Base-by-base conservation (phyloP, 306 rosid species). In the Prunus davidiana region DNA sequence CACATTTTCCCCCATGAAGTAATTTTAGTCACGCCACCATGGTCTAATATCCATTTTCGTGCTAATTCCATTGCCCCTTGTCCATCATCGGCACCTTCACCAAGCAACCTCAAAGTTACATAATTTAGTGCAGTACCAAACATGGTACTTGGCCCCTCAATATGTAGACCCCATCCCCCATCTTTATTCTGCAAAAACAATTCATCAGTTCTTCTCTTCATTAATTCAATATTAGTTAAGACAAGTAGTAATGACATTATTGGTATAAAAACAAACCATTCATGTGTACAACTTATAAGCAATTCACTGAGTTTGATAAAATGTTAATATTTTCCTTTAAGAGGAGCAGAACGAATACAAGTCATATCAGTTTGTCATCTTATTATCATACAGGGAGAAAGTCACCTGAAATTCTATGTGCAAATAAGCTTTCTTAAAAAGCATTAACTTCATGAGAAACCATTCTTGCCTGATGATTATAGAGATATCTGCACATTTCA, bases 121-220 rank as follows among this genome's bases (percentile, higher is more conserved):
- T 81, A 76, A 71, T 55, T 76, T 51, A 76, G 68, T 52, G 60
- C 78, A 71, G 81, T 62, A 28, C 84, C 84, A 19, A 81, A 81
- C 84, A 81, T 76, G 63, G 84, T 81, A 79, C 84, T 81, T 56
- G 84, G 84, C 46, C 81, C 84, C 20, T 81, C 84, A 65, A 81
- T 81, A 76, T 81, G 84, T 25, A 81, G 79, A 81, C 85, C 85
- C 85, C 85, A 82, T 28, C 82, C 85, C 52, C 85, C 85, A 68
- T 82, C 85, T 78, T 63, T 47, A 78, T 82, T 82, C 85, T 82
- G 82, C 69, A 67, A 5, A 60, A 38, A 55, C 55, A 27, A 64
- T 24, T 28, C 34, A 67, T 52, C 43, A 61, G 58, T 58, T 41
- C 24, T 32, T 50, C 24, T 30, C 25, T 64, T 67, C 30, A 75